phyloP scores from a whole-genome alignment of 192 early-diverging fungal genomes.

The Coemansia sp. region DNA sequence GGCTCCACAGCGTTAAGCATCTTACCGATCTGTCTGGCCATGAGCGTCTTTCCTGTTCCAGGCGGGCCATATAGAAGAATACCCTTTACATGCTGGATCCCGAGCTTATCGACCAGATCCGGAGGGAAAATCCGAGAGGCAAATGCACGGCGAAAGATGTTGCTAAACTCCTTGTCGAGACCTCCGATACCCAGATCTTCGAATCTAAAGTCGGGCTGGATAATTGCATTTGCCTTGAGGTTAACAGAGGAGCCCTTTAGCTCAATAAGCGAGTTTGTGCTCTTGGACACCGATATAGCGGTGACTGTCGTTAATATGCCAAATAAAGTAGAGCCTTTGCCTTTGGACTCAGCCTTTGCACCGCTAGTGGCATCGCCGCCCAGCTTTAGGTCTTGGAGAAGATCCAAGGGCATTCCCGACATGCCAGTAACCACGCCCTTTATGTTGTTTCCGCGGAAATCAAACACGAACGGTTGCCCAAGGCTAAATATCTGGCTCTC shows the following conservation, averaged over 20 bases:
- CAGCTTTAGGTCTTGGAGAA: slow-evolving; percentile 37
- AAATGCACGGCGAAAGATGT: slow-evolving; percentile 96
- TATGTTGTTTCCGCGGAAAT: slow-evolving; percentile 78
- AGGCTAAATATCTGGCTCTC: slow-evolving; percentile 78
- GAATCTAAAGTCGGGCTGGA: slow-evolving; percentile 95
- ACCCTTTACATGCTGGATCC: slow-evolving; percentile 98
- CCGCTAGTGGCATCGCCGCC: slow-evolving; percentile 11
- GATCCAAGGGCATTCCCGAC: slow-evolving; percentile 49
- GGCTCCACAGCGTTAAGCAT: slow-evolving; percentile 96
- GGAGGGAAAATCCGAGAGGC: slow-evolving; percentile 96
- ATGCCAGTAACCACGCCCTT: slow-evolving; percentile 38
- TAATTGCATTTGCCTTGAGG: slow-evolving; percentile 69
- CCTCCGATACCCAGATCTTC: slow-evolving; percentile 98
- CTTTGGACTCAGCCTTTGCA: neutral
- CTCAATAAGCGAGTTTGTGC: slow-evolving; percentile 70
- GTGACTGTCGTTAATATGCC: slow-evolving; percentile 78
- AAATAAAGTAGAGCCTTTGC: slow-evolving; percentile 17
- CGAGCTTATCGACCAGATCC: slow-evolving; percentile 86
- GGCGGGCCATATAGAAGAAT: slow-evolving; percentile 90
- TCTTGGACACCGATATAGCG: slow-evolving; percentile 67
- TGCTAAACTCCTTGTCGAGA: slow-evolving; percentile 89
- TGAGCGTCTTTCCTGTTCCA: slow-evolving; percentile 96
- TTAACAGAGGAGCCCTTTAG: slow-evolving; percentile 64
- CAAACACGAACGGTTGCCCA: slow-evolving; percentile 78
- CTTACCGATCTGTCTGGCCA: slow-evolving; percentile 98